These are phyloP conservation scores for Paraphoma sp. DNA, from an alignment of 2,329 filamentous ascomycete genomes.

Conservation along the genomic window DNA sequence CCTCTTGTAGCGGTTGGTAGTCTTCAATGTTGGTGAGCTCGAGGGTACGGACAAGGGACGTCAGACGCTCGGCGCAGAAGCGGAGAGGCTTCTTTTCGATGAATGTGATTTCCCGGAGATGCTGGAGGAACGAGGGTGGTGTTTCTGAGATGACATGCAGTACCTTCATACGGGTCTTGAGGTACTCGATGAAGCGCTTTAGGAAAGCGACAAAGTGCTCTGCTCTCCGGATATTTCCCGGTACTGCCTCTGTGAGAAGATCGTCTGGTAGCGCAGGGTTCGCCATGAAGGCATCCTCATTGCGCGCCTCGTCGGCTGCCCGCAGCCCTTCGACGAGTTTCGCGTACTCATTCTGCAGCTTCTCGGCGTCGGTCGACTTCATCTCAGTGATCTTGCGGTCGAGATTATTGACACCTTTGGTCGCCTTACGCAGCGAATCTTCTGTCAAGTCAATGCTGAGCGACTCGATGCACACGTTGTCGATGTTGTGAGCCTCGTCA, in stretches of 20 bases:
- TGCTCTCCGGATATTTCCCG: slow-evolving; percentile 92
- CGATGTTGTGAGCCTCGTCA: slow-evolving; percentile 98
- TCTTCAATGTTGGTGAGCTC: slow-evolving; percentile 98
- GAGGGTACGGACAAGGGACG: slow-evolving; percentile 90
- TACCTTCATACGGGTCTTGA: slow-evolving; percentile 98
- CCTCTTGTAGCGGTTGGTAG: slow-evolving; percentile 94
- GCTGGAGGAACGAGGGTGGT: slow-evolving; percentile 88
- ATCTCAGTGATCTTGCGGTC: slow-evolving; percentile 92
- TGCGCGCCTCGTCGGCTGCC: slow-evolving; percentile 84
- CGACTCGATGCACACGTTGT: slow-evolving; percentile 98
- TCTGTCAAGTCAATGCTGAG: slow-evolving; percentile 96
- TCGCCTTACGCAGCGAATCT: slow-evolving; percentile 89
- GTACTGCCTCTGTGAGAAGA: slow-evolving; percentile 91
- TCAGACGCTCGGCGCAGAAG: slow-evolving; percentile 94
- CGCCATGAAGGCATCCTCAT: slow-evolving; percentile 96
- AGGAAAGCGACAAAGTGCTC: slow-evolving; percentile 96
- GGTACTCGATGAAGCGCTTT: slow-evolving; percentile 95
- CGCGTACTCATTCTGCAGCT: slow-evolving; percentile 92
- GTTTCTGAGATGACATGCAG: slow-evolving; percentile 97
- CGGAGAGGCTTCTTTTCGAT: slow-evolving; percentile 95
- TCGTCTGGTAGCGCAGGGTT: slow-evolving; percentile 95
- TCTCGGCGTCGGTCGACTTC: slow-evolving; percentile 93
- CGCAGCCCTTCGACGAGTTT: slow-evolving; percentile 92
- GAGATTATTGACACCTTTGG: slow-evolving; percentile 86
- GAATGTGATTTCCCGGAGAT: slow-evolving; percentile 94